Base-by-base conservation (phyloP, 2,329 filamentous ascomycete genomes). In the Camillea tinctor region DNA sequence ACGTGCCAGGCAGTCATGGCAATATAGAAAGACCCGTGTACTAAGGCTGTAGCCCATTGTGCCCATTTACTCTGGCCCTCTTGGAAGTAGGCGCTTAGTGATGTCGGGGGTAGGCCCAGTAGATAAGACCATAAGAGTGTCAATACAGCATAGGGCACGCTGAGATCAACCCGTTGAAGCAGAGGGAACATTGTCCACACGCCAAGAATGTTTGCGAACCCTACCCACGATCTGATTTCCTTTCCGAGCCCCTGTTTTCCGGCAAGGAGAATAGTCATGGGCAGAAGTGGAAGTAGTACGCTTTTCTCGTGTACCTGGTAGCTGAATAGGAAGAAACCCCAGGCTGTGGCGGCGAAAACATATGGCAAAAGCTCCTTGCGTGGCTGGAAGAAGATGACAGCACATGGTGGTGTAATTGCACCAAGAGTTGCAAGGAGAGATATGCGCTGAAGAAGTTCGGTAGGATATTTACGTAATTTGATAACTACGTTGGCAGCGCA, bases 221-320 rank as follows among this genome's bases (percentile, higher is more conserved):
- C 93, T 4, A 98, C 89, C 95, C 95, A 99, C 1, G 92, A 88
- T 54, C 95, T 86, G 19, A 85, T 86, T 56, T 89, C 87, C 61
- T 90, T 90, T 61, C 86, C 86, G 54, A 99, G 78, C 0, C 94
- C 94, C 54, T 91, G 85, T 63, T 88, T 86, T 17, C 90, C 88
- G 17, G 91, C 90, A 48, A 99, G 81, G 4, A 98, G 81, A 6
- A 97, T 77, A 0, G 93, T 98, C 91, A 96, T 97, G 0, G 95
- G 95, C 73, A 98, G 85, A 52, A 99, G 80, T 1, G 95, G 96
- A 2, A 99, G 84, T 4, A 99, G 81, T 0, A 97, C 92, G 66
- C 93, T 97, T 83, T 99, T 99, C 78, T 99, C 95, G 71, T 99
- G 95, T 0, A 99, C 96, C 73, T 99, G 95, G 74, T 96, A 99